Evolutionary conservation across 805 yeast genomes (phyloP), one percentile per base, ranked within the genome.

Genomic region (Pichia insulana): DNA sequence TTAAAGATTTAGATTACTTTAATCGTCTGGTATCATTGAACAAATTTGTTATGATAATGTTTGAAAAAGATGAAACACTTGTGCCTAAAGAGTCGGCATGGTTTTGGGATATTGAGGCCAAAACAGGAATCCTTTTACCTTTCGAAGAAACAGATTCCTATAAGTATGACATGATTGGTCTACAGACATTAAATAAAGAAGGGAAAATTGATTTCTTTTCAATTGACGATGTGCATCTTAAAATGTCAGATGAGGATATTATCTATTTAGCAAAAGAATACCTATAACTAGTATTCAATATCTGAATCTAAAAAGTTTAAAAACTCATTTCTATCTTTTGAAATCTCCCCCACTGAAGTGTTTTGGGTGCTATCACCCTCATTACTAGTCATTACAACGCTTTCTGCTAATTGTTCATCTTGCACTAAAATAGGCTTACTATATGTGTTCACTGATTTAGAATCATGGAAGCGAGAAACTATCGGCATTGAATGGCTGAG

Each of bases 31-130:
- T 58, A 13, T 49, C 46, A 7, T 55, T 83, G 31, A 67, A 76
- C 16, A 70, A 65, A 38, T 61, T 84, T 28, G 84, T 81, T 0
- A 58, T 85, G 69, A 63, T 81, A 2, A 58, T 65, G 58, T 84
- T 85, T 50, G 59, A 61, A 2, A 59, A 73, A 46, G 95, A 84
- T 56, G 71, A 71, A n/a, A 81, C 83, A 2, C 61, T 84, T 7
- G 78, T 78, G 6, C 95, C 95, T 1, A 78, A 74, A 52, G 83
- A 82, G 44, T 74, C 81, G 41, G 79, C 89, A 1, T 75, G 77
- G 75, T 80, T 82, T 53, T 69, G 61, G 39, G 88, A 82, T 51
- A 46, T 60, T 6, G 76, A 78, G 47, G 55, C 62, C 5, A 51
- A 48, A 3, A 59, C 73, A 0, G 79, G 76, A 0, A 51, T 55